phyloP scores from a whole-genome alignment of 2,329 filamentous ascomycete genomes.

The Xylariales sp. region DNA sequence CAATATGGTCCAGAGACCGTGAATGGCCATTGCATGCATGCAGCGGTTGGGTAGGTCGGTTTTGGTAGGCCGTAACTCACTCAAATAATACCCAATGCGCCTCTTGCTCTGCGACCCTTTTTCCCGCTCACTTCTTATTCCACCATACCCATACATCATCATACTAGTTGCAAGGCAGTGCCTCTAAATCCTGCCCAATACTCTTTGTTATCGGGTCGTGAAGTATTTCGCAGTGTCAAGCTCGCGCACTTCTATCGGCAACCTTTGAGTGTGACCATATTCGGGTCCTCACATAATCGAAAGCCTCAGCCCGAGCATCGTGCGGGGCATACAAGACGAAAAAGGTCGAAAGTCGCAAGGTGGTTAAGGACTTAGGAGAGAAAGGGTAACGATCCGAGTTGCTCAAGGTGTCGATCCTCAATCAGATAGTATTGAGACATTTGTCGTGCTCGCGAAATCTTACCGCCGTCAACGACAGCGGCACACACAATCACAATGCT shows the following conservation, averaged over 20 bases:
- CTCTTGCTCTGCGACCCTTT: slow-evolving; percentile 6
- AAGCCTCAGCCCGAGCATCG: background rate
- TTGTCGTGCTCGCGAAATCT: too few relatives aligned
- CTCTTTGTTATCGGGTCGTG: background rate
- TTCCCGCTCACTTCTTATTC: slow-evolving; percentile 3
- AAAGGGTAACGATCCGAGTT: too few relatives aligned
- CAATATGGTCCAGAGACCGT: background rate
- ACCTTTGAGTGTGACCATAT: slow-evolving; percentile 4
- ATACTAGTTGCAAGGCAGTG: background rate
- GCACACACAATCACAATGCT: slow-evolving; percentile 37
- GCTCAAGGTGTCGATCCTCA: too few relatives aligned
- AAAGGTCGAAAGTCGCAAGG: too few relatives aligned
- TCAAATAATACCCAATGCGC: slow-evolving; percentile 9
- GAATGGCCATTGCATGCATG: background rate
- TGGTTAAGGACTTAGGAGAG: background rate
- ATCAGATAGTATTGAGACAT: too few relatives aligned
- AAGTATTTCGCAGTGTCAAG: too few relatives aligned
- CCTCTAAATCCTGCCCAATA: background rate
- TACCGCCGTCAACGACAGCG: too few relatives aligned
- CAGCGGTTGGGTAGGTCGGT: background rate
- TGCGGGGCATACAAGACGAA: too few relatives aligned
- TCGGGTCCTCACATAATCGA: background rate
- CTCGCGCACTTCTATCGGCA: slow-evolving; percentile 12
- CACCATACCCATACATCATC: too few relatives aligned
- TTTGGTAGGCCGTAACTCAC: background rate